Evolutionary conservation across 352 stramenopile genomes (phyloP).

Genomic region (Pythium dissotocum): DNA sequence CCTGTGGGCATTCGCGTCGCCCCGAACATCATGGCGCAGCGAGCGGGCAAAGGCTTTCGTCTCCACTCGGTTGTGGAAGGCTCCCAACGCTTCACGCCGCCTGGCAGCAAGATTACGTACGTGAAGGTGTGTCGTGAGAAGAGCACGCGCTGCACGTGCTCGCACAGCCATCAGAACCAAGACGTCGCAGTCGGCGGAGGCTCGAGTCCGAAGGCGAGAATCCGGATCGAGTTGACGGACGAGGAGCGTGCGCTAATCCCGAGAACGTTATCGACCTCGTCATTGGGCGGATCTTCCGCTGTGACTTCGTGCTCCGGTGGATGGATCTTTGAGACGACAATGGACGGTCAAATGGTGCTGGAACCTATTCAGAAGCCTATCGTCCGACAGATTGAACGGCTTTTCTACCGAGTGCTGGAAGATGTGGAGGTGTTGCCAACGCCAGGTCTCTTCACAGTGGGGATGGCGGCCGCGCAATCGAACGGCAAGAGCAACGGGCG

Average conservation of each 20-base stretch:
- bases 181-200: slow-evolving; percentile 6
- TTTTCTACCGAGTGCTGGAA: slow-evolving; percentile 79
- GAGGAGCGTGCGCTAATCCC: slow-evolving; percentile 31
- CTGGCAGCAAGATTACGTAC: slow-evolving; percentile 82
- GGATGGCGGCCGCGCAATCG: slow-evolving; percentile 9
- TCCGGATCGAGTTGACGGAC: slow-evolving; percentile 26
- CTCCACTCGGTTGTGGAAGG: slow-evolving; percentile 84
- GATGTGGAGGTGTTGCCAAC: slow-evolving; percentile 68
- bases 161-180: slow-evolving; percentile 40
- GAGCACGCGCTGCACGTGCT: slow-evolving; percentile 58
- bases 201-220: slow-evolving; percentile 23
- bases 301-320: slow-evolving; percentile 58
- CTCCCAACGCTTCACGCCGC: slow-evolving; percentile 79
- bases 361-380: slow-evolving; percentile 64
- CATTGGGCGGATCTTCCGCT: slow-evolving; percentile 14
- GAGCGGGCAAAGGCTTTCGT: slow-evolving; percentile 77
- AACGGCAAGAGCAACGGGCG: slow-evolving; percentile 3
- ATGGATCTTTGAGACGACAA: slow-evolving; percentile 87
- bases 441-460: slow-evolving; percentile 29
- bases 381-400: slow-evolving; percentile 65
- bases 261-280: slow-evolving; percentile 24
- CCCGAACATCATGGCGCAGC: slow-evolving; percentile 82
- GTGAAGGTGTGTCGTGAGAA: slow-evolving; percentile 82
- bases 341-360: slow-evolving; percentile 80
- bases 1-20: slow-evolving; percentile 80